phyloP scores from a whole-genome alignment of 106 monocot genomes.

The Phalaenopsis equestris region DNA sequence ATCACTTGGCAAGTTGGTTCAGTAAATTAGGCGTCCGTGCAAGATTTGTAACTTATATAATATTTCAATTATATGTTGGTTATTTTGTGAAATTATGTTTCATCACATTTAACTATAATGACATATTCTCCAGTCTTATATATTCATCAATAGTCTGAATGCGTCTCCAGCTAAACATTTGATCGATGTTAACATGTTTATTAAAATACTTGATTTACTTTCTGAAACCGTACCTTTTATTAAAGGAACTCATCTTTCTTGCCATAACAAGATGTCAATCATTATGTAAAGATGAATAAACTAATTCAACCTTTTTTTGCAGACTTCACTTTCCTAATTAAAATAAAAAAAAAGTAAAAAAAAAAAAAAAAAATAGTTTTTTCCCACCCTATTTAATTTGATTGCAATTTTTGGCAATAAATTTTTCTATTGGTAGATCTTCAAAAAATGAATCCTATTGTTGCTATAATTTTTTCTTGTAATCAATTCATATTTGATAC shows the following conservation, averaged over 20 bases:
- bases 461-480: neutral
- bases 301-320: neutral
- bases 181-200: neutral
- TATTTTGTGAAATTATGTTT: neutral
- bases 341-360: neutral
- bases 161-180: neutral
- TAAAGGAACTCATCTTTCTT: neutral
- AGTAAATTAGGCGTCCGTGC: neutral
- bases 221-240: neutral
- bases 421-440: neutral
- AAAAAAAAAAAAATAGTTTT: too few species aligned
- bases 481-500: neutral
- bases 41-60: neutral
- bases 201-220: slow-evolving; percentile 1
- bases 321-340: neutral
- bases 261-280: neutral
- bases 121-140: neutral
- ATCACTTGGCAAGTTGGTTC: neutral
- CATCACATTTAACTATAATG: neutral
- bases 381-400: neutral
- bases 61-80: neutral
- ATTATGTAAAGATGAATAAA: neutral
- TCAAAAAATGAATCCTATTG: neutral
- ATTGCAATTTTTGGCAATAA: neutral
- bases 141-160: neutral